Evolutionary conservation across 768 basidiomycete species (phyloP), one percentile per base, ranked within the genome.

Genomic region (Boletus patriciae): DNA sequence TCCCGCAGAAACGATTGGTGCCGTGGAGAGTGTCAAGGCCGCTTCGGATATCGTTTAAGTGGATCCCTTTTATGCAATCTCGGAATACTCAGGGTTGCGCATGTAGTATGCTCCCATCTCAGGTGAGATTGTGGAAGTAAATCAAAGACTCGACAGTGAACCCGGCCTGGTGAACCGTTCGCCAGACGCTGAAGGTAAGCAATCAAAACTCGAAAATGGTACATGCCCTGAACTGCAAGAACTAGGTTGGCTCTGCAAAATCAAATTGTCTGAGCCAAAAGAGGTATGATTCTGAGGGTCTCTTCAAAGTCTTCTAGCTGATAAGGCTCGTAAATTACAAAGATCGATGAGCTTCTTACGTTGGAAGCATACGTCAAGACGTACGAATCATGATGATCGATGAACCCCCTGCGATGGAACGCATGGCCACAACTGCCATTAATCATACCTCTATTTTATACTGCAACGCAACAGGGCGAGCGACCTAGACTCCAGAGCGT

Each of bases 11-110:
- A 75, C 85, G 61, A 89, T 96, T 70, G 94, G 94, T 48, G 91
- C 91, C 8, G 93, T 98, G 11, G 94, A 97, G 74, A 96, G 94
- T 59, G 94, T 97, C 54, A 98, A 98, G 71, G 94, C 94, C 29
- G 93, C 94, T 38, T 95, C 94, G 2, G 94, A 98, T 69, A 94
- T 98, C 68, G 92, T 91, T 46, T 73, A 57, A 71, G 80, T 76
- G 25, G 3, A 36, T 46, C 7, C 55, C 11, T 29, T 46, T 56
- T 40, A 15, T 37, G 11, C 54, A 40, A 25, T 6, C n/a, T 46
- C 50, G 25, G 53, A 46, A 18, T 48, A 52, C 64, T 68, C 58
- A 58, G 3, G 9, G 29, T 19, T 36, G 29, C 36, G 46, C 38
- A 12, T 53, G 13, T 58, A 94, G 92, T 99, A 90, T 73, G 92